Conservation (phyloP, 192 early-diverging fungal species). For the Lobulomyces angularis region DNA sequence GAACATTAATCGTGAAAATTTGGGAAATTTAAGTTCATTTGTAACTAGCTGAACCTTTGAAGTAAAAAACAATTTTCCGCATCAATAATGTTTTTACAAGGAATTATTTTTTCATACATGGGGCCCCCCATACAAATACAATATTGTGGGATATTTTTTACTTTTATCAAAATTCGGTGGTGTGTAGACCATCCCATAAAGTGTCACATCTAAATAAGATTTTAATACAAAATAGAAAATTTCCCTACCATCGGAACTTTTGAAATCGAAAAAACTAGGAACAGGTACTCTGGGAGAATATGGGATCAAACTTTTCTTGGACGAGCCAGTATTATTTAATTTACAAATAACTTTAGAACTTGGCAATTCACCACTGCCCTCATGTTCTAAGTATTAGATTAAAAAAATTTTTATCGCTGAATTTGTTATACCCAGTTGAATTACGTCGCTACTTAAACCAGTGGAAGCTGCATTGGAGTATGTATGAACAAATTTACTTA, state of each 20-base stretch:
- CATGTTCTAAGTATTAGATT: too few species aligned
- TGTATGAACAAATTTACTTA: constrained; percentile 28
- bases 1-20: constrained; percentile 44
- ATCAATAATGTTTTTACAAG: too few species aligned
- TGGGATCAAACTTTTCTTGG: not conserved
- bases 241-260: constrained; percentile 25
- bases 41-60: constrained; percentile 59
- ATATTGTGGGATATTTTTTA: constrained; percentile 44
- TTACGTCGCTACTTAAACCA: constrained; percentile 19
- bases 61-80: too few species aligned
- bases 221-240: not conserved
- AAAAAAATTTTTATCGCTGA: too few species aligned
- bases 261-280: constrained; percentile 40
- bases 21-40: constrained; percentile 57
- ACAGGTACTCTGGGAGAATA: constrained; percentile 13
- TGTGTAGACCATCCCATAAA: constrained; percentile 48
- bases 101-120: too few species aligned
- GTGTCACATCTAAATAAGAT: constrained; percentile 10
- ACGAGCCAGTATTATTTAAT: too few species aligned
- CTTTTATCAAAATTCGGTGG: constrained; percentile 31
- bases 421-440: constrained; percentile 23
- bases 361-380: too few species aligned
- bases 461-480: constrained; percentile 32
- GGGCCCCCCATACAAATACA: constrained; percentile 63
- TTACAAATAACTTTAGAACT: too few species aligned